These are phyloP conservation scores for apple (Malus domestica) DNA, from an alignment of 306 rosid species.

Conservation along the genomic window ASM211411v1 NC_041794.1:37162001-37162500, in stretches of 20 bases:
- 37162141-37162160: background rate
- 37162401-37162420: constrained; percentile 59
- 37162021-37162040: background rate
- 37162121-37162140: background rate
- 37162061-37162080: background rate
- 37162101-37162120: background rate
- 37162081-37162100: background rate
- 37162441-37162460: constrained; percentile 37
- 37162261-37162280: constrained; percentile 85
- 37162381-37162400: constrained; percentile 68
- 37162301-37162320: constrained; percentile 73
- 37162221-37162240: constrained; percentile 1
- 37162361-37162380: constrained; percentile 48
- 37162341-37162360: constrained; percentile 47
- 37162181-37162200: background rate
- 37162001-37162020: background rate
- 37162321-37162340: constrained; percentile 63
- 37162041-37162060: background rate
- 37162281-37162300: constrained; percentile 62
- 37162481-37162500: background rate
- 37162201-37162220: constrained; percentile 14
- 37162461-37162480: background rate
- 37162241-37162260: constrained; percentile 35
- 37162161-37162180: background rate
- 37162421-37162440: constrained; percentile 51